Evolutionary conservation across 2,329 filamentous ascomycete genomes (phyloP).

Genomic region (Fusarium camptoceras): DNA sequence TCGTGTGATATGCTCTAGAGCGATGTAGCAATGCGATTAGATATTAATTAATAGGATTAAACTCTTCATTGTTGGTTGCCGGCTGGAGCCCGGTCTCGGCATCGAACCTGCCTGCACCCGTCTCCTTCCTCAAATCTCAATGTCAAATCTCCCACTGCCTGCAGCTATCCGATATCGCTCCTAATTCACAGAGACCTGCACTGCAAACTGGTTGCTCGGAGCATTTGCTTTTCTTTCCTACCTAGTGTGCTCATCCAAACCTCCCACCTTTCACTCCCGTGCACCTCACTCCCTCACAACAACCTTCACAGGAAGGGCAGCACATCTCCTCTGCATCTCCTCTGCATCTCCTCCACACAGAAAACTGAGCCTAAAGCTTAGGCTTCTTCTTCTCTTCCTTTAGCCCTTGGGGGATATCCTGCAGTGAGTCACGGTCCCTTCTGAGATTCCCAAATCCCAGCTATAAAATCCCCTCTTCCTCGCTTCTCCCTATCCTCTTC

Average conservation of each 20-base stretch:
- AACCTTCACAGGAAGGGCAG: slow-evolving; percentile 2
- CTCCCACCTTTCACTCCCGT: slow-evolving; percentile 4
- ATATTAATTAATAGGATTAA: neutral
- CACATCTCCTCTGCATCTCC: neutral
- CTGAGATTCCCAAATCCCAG: neutral
- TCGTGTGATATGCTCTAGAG: neutral
- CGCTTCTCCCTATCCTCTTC: slow-evolving; percentile 12
- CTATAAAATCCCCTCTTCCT: slow-evolving; percentile 15
- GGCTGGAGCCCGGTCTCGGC: neutral
- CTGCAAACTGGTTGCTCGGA: neutral
- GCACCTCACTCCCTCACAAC: slow-evolving; percentile 1
- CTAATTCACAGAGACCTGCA: neutral
- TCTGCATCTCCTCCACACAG: neutral
- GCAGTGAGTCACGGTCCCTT: slow-evolving; percentile 34
- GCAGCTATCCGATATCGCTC: neutral
- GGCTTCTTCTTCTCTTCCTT: neutral
- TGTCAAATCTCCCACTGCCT: neutral
- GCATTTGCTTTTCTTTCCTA: slow-evolving; percentile 14
- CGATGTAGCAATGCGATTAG: too few relatives aligned
- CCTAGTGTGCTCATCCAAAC: neutral
- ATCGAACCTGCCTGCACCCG: slow-evolving; percentile 3
- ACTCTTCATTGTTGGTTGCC: neutral
- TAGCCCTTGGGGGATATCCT: neutral
- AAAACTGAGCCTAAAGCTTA: slow-evolving; percentile 5
- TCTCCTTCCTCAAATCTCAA: slow-evolving; percentile 9